These are phyloP conservation scores for Macrophomina pseudophaseolina DNA, from an alignment of 2,329 filamentous ascomycete species.

Conservation along the genomic window DNA sequence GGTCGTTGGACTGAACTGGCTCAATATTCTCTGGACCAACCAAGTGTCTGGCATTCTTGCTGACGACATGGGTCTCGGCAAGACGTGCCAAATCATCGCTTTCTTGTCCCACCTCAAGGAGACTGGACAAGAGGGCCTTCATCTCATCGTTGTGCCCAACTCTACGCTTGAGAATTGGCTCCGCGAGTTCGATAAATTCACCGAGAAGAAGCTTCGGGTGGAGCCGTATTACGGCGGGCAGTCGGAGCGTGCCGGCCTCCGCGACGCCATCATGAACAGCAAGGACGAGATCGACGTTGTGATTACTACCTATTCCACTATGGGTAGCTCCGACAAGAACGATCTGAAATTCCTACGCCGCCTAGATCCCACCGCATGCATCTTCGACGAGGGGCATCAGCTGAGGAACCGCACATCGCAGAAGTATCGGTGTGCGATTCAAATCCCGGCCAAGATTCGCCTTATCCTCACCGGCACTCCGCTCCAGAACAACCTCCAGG, in stretches of 20 bases:
- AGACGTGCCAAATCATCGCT: constrained; percentile 95
- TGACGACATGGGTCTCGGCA: constrained; percentile 94
- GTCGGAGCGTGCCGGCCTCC: too few species aligned
- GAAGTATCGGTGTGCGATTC: constrained; percentile 77
- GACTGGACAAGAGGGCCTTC: constrained; percentile 69
- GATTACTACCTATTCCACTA: constrained; percentile 72
- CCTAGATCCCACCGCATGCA: constrained; percentile 62
- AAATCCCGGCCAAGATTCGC: constrained; percentile 80
- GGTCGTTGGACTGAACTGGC: constrained; percentile 92
- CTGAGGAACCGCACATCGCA: constrained; percentile 87
- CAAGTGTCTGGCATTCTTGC: constrained; percentile 88
- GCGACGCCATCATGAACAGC: constrained; percentile 68
- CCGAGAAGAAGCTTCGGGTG: constrained; percentile 66
- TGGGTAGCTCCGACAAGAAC: constrained; percentile 54
- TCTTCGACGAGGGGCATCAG: constrained; percentile 95
- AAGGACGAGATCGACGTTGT: constrained; percentile 70
- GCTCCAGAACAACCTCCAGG: constrained; percentile 90
- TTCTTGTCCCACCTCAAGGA: constrained; percentile 85
- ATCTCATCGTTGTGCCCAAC: constrained; percentile 88
- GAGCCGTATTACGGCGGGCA: constrained; percentile 69
- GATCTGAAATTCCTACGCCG: constrained; percentile 69
- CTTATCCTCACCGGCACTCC: constrained; percentile 90
- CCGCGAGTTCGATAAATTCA: constrained; percentile 85
- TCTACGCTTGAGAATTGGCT: constrained; percentile 97
- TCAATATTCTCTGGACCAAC: constrained; percentile 80